Conservation (phyloP, 2,329 filamentous ascomycete species). For the Fusarium sp. region DNA sequence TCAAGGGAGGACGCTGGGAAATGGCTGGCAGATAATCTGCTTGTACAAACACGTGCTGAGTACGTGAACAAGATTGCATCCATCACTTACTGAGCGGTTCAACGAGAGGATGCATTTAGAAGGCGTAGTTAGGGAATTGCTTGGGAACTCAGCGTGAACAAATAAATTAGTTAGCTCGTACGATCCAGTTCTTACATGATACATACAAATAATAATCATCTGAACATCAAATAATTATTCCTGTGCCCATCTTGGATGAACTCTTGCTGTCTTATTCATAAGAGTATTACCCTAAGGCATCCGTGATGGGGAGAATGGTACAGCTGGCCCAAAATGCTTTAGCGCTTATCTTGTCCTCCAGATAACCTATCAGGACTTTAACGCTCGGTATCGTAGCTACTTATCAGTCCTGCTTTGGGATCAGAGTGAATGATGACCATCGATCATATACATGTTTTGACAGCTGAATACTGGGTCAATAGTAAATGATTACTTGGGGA, state of each 20-base stretch:
- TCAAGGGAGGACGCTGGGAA: slow-evolving; percentile 57
- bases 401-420: neutral
- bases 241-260: neutral
- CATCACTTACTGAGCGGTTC: slow-evolving; percentile 46
- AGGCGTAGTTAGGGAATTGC: neutral
- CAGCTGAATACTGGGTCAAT: fast-evolving
- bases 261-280: no score
- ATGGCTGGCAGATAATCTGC: slow-evolving; percentile 56
- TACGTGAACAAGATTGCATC: slow-evolving; percentile 50
- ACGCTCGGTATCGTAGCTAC: neutral
- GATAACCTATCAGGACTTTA: neutral
- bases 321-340: neutral
- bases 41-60: slow-evolving; percentile 36
- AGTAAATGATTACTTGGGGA: fast-evolving
- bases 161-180: neutral
- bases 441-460: fast-evolving
- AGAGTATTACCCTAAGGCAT: neutral
- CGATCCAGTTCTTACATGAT: no score
- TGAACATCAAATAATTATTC: neutral
- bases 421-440: no score
- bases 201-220: no score
- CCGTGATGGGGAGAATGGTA: no score
- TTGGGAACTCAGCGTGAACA: neutral
- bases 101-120: neutral
- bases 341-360: neutral